phyloP scores from a whole-genome alignment of 73 alveolate genomes.

The Symbiodinium pilosum region DNA sequence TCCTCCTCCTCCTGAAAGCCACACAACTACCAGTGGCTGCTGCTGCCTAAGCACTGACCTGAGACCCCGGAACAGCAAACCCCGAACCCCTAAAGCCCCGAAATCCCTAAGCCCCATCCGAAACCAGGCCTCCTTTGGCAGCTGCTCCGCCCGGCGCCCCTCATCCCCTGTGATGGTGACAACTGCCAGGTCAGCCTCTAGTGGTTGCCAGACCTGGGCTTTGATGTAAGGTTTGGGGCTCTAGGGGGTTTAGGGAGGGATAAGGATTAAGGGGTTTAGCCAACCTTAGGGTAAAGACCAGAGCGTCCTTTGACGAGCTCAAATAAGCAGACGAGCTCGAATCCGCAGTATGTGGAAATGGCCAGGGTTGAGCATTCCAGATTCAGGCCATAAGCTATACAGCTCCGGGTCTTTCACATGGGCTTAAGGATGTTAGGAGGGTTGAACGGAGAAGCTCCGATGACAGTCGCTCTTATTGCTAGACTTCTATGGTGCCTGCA shows the following conservation, averaged over 20 bases:
- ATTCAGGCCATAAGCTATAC: no score
- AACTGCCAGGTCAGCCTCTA: slow-evolving; percentile 51
- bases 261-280: neutral
- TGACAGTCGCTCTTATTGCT: no score
- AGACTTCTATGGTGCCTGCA: no score
- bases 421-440: no score
- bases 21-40: no score
- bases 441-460: neutral
- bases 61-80: neutral
- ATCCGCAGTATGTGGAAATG: neutral
- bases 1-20: no score
- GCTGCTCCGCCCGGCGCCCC: slow-evolving; percentile 73
- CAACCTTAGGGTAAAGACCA: no score
- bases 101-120: neutral
- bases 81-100: neutral
- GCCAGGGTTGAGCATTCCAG: neutral
- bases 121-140: slow-evolving; percentile 1
- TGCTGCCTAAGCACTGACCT: no score
- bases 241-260: neutral
- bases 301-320: no score
- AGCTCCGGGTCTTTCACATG: no score
- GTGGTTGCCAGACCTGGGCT: slow-evolving; percentile 72
- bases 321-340: no score
- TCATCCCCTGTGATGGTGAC: slow-evolving; percentile 79
- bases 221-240: neutral